Conservation (phyloP, 2,329 filamentous ascomycete species). For the Emmonsiellopsis sp. region DNA sequence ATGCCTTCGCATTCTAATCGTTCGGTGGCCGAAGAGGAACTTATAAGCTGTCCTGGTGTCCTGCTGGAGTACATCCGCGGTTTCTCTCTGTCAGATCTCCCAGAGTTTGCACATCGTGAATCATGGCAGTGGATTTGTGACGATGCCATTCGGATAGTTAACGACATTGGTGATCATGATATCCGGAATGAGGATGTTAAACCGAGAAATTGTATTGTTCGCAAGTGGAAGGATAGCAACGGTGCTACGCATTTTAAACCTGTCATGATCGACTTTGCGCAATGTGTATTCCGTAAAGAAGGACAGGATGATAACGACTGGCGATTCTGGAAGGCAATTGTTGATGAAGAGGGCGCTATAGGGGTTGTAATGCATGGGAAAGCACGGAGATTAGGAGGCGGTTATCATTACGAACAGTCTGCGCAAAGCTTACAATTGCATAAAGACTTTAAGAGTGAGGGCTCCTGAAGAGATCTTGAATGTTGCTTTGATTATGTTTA, state of each 20-base stretch:
- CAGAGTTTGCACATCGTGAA: constrained; percentile 4
- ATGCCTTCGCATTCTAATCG: neutral
- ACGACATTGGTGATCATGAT: constrained; percentile 9
- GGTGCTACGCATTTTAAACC: constrained; percentile 4
- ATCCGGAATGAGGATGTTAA: constrained; percentile 16
- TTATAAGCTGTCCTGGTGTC: constrained; percentile 8
- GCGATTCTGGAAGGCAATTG: constrained; percentile 7
- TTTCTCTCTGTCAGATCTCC: constrained; percentile 10
- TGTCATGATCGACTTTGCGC: constrained; percentile 11
- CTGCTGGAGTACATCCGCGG: constrained; percentile 13
- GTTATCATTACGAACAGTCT: constrained; percentile 13
- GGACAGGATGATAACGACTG: constrained; percentile 10
- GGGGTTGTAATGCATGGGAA: constrained; percentile 11
- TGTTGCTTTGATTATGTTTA: no score
- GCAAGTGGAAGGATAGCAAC: neutral
- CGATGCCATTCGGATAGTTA: constrained; percentile 13
- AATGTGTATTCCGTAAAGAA: constrained; percentile 10
- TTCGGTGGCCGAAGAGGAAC: neutral
- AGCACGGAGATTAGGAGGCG: constrained; percentile 7
- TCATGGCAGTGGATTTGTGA: constrained; percentile 14
- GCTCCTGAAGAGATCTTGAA: neutral
- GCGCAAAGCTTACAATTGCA: constrained; percentile 1
- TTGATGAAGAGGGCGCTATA: constrained; percentile 15
- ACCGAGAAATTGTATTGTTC: constrained; percentile 12
- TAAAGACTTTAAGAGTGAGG: constrained; percentile 6